Base-by-base conservation (phyloP, 805 yeast species). In the Saturnispora saitoi region DNA sequence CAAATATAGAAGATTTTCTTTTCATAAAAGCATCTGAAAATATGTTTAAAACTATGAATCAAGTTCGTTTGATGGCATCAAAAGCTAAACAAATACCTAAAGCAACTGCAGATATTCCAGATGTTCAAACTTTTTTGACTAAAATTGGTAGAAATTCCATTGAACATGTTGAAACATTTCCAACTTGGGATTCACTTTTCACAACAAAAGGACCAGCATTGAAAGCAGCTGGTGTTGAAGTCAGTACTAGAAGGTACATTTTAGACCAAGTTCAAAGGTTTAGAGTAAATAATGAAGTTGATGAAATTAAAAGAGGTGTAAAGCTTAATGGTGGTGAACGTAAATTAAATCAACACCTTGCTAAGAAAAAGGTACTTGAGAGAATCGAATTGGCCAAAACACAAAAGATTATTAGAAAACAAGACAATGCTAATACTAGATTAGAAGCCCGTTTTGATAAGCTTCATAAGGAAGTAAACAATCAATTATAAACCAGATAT, bases 251-350 rank as follows among this genome's bases (percentile, higher is more conserved):
- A 63, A 77, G 82, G 60, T 86, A 86, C 67, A 75, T 90, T 50
- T 66, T 88, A 52, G 70, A 75, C 42, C 89, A 95, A 82, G 73
- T 78, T 43, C 81, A 89, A 59, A 78, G 75, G 57, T 83, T 73
- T 58, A 75, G 78, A 57, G 73, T 77, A 51, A 78, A 81, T 47
- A 45, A 44, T 12, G 58, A 56, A 19, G 68, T 85, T 49, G 9
- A 9, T n/a, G 38, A 43, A 17, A 30, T 39, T 14, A 26, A 26
- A 10, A 58, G 69, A 49, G 85, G 80, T 58, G 71, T 78, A 54
- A 76, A 76, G 56, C 65, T 70, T 53, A 71, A 80, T 67, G 96
- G 96, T 24, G 95, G 96, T 60, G 96, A 89, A 67, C 78, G 96
- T 64, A 83, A 80, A 58, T 76, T 83, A 52, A 78, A 75, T 58